Conservation (phyloP, 257 asterid species). For the Solanum paucissectum region DNA sequence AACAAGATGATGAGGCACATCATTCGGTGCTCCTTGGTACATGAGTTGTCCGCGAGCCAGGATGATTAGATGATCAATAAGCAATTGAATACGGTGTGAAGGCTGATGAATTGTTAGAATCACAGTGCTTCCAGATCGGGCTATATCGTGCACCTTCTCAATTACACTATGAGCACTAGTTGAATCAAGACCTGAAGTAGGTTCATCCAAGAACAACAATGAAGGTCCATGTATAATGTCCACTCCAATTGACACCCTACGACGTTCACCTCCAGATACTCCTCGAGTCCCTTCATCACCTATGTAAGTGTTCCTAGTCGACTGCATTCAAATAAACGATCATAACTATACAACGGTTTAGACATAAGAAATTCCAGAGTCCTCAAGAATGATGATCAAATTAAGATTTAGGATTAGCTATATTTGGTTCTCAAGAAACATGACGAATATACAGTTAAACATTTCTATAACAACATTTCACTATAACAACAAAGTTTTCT, state of each 20-base stretch:
- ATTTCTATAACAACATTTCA: not conserved
- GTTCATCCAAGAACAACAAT: constrained; percentile 70
- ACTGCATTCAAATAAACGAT: constrained; percentile 17
- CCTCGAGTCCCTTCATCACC: constrained; percentile 93
- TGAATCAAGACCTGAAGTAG: constrained; percentile 83
- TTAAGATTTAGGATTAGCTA: not conserved
- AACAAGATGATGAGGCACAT: constrained; percentile 48
- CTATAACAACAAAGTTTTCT: not conserved
- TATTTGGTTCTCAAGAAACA: not conserved
- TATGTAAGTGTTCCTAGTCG: constrained; percentile 66
- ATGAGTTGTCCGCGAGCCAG: constrained; percentile 82
- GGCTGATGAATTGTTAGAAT: constrained; percentile 87
- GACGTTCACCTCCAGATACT: constrained; percentile 84
- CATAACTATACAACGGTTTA: not conserved
- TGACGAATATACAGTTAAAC: not conserved
- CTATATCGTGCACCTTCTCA: constrained; percentile 71
- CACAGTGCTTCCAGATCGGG: constrained; percentile 67
- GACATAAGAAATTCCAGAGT: not conserved
- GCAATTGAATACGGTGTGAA: constrained; percentile 54
- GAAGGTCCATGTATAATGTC: constrained; percentile 87
- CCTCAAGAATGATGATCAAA: not conserved
- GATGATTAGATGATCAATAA: constrained; percentile 68
- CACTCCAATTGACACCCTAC: constrained; percentile 74
- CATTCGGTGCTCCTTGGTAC: constrained; percentile 78
- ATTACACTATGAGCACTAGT: constrained; percentile 83